A percentile compares a stretch with the other conserved stretches of the same genome.
phyloP scores from a whole-genome alignment of 2,329 filamentous ascomycete genomes.

The Alternaria angustiovoidea region DNA sequence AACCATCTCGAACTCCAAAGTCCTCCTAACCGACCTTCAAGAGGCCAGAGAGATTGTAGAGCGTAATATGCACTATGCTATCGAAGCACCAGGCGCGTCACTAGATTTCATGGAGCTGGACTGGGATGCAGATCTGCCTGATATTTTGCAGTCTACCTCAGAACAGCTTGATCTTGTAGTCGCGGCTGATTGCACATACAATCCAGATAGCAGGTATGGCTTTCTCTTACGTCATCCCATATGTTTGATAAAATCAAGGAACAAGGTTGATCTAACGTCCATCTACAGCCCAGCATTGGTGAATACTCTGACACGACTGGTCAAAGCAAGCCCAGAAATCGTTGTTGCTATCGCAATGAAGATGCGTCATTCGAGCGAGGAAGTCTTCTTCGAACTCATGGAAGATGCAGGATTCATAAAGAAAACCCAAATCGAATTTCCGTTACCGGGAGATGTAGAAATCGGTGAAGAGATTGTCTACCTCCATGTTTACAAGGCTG shows the following conservation, averaged over 20 bases:
- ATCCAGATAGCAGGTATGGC: slow-evolving; percentile 64
- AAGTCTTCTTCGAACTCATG: slow-evolving; percentile 69
- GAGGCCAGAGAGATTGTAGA: slow-evolving; percentile 69
- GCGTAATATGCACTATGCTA: slow-evolving; percentile 61
- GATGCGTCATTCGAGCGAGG: slow-evolving; percentile 71
- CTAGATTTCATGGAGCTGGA: slow-evolving; percentile 64
- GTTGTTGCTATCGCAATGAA: slow-evolving; percentile 71
- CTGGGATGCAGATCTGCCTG: slow-evolving; percentile 66
- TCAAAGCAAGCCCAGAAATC: slow-evolving; percentile 58
- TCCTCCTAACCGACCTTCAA: slow-evolving; percentile 71
- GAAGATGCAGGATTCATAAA: slow-evolving; percentile 35
- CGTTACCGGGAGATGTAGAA: slow-evolving; percentile 40
- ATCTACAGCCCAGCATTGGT: slow-evolving; percentile 65
- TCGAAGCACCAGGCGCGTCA: slow-evolving; percentile 53
- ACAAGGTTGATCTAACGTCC: neutral
- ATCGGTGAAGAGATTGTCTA: slow-evolving; percentile 37
- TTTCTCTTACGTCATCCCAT: neutral
- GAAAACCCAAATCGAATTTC: slow-evolving; percentile 19
- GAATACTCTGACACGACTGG: slow-evolving; percentile 61
- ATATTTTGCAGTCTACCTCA: slow-evolving; percentile 5
- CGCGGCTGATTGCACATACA: slow-evolving; percentile 78
- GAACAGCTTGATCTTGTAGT: slow-evolving; percentile 65
- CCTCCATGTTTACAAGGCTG: slow-evolving; percentile 24
- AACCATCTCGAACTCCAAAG: slow-evolving; percentile 59
- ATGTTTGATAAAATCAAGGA: neutral